Base-by-base conservation (phyloP, 2,329 filamentous ascomycete species). In the Fusarium sp. region DNA sequence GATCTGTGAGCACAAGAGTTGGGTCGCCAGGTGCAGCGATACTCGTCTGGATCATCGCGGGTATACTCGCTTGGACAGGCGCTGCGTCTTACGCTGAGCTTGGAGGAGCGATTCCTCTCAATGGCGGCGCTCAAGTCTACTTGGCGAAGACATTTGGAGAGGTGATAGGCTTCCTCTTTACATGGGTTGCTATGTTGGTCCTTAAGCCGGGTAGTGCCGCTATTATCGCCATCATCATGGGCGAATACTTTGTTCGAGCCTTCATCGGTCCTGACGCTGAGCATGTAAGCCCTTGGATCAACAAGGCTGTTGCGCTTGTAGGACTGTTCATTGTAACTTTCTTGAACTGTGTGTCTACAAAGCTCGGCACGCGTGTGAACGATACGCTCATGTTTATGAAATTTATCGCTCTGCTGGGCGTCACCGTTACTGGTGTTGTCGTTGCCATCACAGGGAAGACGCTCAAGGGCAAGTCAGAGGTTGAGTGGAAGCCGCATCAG, bases 341-440 rank as follows among this genome's bases (percentile, higher is more conserved):
- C 52, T 81, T 98, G 76, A 99, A 98, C 82, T 97, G 94, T 81
- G 84, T 98, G 25, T 98, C 95, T 7, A 99, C 96, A 7, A 92
- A 92, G 76, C 85, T 98, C 44, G 95, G 94, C 45, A 97, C 94
- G 6, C 87, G 94, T 53, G 90, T 96, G 79, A 95, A 97, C 62
- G 95, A 99, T 80, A 82, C 94, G 77, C 94, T 99, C 82, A 97
- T 99, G 94, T 94, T 99, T 79, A 87, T 98, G 81, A 99, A 99
- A 81, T 98, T 99, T 79, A 85, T 97, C 70, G 95, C 94, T 22
- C 85, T 99, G 70, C 80, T 98, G 22, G 94, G 91, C 44, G 93
- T 99, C 62, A 95, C 95, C 0, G 86, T 98, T 5, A 93, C 91
- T 12, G 96, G 96, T 44, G 91, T 98, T 64, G 90, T 98, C 15